Evolutionary conservation across 108 stramenopile genomes (phyloP).

Genomic region (Cyclotella baltica): DNA sequence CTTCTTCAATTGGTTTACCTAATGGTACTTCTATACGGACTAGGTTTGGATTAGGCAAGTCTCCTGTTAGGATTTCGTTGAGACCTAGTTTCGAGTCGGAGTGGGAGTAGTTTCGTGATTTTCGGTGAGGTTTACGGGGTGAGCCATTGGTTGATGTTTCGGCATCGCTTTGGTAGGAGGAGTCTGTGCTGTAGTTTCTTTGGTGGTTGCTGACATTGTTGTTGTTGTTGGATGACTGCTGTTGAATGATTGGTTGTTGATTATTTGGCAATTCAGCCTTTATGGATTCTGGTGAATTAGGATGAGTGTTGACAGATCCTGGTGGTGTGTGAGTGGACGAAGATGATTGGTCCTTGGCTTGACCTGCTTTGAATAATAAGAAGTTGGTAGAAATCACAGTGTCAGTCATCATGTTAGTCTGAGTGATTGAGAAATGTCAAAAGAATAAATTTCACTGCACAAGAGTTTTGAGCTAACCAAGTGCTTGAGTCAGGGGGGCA

Average conservation of each 20-base stretch:
- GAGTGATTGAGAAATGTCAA: no score
- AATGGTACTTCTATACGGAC: conserved; percentile 89
- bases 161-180: conserved; percentile 1
- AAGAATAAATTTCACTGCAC: no score
- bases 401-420: no score
- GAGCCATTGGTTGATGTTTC: neutral
- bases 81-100: conserved; percentile 50
- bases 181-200: conserved; percentile 1
- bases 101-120: conserved; percentile 30
- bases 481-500: no score
- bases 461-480: no score
- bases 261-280: neutral
- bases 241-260: neutral
- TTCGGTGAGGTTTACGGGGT: conserved; percentile 4
- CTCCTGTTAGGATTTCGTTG: conserved; percentile 37
- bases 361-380: neutral
- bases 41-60: conserved; percentile 59
- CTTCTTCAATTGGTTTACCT: conserved; percentile 90
- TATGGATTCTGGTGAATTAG: neutral
- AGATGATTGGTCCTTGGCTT: neutral
- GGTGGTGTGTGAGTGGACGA: neutral
- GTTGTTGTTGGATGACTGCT: neutral
- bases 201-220: conserved; percentile 1
- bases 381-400: neutral
- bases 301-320: neutral